Conservation (phyloP, 495 filamentous ascomycete species). For the Halenospora varia region DNA sequence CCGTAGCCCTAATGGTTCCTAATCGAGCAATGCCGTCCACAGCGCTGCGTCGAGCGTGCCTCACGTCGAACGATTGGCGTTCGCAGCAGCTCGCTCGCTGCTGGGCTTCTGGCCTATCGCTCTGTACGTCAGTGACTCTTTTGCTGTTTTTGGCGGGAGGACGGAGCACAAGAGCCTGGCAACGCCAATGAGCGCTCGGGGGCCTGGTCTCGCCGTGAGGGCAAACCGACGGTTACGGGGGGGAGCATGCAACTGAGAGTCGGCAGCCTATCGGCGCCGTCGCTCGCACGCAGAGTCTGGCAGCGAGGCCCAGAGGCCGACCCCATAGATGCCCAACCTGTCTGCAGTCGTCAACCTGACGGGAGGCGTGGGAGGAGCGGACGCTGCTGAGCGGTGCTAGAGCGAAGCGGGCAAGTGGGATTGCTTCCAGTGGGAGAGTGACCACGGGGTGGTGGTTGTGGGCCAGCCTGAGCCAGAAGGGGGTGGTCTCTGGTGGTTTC, state of each 20-base stretch:
- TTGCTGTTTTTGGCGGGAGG: constrained; percentile 1
- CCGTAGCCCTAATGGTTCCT: constrained; percentile 3
- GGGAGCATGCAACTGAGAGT: constrained; percentile 15
- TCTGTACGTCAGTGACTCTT: constrained; percentile 14
- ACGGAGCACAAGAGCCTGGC: neutral
- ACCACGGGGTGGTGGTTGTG: too few species aligned
- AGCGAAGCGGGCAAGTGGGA: neutral
- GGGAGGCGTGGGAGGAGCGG: neutral
- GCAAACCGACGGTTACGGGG: too few species aligned
- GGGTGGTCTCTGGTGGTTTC: too few species aligned
- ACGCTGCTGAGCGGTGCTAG: neutral
- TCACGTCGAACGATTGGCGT: constrained; percentile 20
- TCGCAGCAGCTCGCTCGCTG: constrained; percentile 15
- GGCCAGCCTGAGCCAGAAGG: too few species aligned
- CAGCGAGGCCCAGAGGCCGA: neutral
- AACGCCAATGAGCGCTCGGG: constrained; percentile 16
- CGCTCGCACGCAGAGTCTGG: constrained; percentile 1
- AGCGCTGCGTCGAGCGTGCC: constrained; percentile 13
- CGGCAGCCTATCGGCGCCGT: constrained; percentile 18
- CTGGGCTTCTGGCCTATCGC: constrained; percentile 13
- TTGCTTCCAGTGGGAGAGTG: neutral
- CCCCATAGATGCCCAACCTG: constrained; percentile 24
- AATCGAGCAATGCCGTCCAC: constrained; percentile 1
- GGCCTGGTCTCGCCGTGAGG: constrained; percentile 3
- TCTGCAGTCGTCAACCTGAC: neutral